These are phyloP conservation scores for Pseudocercospora vitis DNA, from an alignment of 2,329 filamentous ascomycete species.

Conservation along the genomic window DNA sequence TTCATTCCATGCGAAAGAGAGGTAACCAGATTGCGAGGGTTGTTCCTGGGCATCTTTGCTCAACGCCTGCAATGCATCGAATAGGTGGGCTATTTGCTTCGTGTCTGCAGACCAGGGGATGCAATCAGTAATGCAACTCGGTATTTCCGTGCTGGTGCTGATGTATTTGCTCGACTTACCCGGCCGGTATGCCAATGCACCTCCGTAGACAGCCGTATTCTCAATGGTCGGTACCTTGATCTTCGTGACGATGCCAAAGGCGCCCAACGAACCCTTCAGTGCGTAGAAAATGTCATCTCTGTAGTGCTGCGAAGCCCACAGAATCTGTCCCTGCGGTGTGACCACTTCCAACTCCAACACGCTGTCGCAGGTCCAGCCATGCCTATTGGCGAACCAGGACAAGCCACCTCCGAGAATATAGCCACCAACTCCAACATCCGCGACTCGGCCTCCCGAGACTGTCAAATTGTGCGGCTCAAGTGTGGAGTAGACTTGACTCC, in stretches of 20 bases:
- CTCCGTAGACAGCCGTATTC: conserved; percentile 32
- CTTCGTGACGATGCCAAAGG: conserved; percentile 32
- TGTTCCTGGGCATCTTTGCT: conserved; percentile 9
- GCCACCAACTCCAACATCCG: conserved; percentile 48
- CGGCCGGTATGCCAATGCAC: conserved; percentile 20
- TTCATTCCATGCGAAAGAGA: conserved; percentile 26
- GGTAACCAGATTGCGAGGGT: conserved; percentile 19
- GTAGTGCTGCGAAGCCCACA: conserved; percentile 22
- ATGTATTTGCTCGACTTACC: background rate
- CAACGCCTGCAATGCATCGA: conserved; percentile 19
- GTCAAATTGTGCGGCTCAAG: conserved; percentile 45
- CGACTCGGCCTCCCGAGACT: conserved; percentile 48
- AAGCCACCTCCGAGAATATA: conserved; percentile 50
- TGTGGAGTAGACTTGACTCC: conserved; percentile 40
- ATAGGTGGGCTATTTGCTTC: conserved; percentile 14
- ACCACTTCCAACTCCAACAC: conserved; percentile 30
- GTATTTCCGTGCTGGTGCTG: too few species aligned
- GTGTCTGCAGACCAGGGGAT: background rate
- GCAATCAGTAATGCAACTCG: too few species aligned
- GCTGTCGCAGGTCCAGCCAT: conserved; percentile 51
- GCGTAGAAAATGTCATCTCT: conserved; percentile 34
- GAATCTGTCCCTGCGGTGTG: conserved; percentile 25
- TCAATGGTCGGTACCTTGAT: conserved; percentile 28
- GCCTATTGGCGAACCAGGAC: conserved; percentile 48
- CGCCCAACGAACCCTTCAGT: conserved; percentile 28